Evolutionary conservation across 2,329 filamentous ascomycete genomes (phyloP), one percentile per base, ranked within the genome.

Genomic region (Xenosphaeropsis pyriputrescens): DNA sequence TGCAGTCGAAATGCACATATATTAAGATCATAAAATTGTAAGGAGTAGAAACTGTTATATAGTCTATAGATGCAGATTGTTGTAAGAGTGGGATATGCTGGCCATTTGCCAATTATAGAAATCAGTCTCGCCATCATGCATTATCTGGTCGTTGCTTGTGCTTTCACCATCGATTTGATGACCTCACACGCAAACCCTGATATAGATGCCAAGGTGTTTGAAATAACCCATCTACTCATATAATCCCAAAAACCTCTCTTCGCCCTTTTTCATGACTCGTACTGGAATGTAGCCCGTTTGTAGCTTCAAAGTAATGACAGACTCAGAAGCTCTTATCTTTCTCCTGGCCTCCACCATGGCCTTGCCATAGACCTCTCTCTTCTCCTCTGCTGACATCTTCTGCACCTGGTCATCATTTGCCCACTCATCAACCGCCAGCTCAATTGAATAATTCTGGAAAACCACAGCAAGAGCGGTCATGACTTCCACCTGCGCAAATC

Each of bases 251-350:
- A 88, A 86, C 49, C 69, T 68, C 64, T 88, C 84, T 45, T 70
- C 58, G 0, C 82, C 82, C 46, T 78, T 72, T 59, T 61, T 73
- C 8, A 84, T 77, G 45, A 89, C 57, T 44, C 80, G 61, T 31
- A 89, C 60, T 0, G 79, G 77, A 26, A 89, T 48, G 32, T 42
- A 50, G 4, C 46, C 72, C 5, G 62, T 61, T n/a, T 61, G 65
- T 56, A 89, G 63, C 59, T 85, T 82, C 46, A 89, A 61, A 42
- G 83, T 86, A 42, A 89, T 66, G 40, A 83, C 57, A n/a, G 70
- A 70, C 18, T 60, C 65, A 47, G 79, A 75, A 22, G 63, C 58
- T 40, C 56, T 57, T 35, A 85, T 51, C 38, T 70, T 63, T 37
- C 60, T 53, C 41, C 67, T 57, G 18, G 70, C 70, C 49, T 65